These are phyloP conservation scores for Tylopilus sp. DNA, from an alignment of 768 basidiomycete genomes.

Conservation along the genomic window DNA sequence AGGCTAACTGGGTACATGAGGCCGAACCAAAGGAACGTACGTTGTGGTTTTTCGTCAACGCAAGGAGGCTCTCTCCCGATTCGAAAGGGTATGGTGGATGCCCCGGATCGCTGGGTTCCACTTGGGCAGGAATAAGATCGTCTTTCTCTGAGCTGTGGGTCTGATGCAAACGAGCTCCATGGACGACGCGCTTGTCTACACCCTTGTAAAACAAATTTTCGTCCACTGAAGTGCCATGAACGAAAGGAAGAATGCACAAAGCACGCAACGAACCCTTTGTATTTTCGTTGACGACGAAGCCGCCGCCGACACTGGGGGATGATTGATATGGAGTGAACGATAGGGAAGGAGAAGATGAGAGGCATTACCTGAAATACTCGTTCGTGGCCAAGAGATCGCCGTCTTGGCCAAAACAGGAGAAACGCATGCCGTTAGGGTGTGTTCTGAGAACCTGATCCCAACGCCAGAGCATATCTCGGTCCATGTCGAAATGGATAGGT, in stretches of 20 bases:
- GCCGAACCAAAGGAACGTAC: slow-evolving; percentile 41
- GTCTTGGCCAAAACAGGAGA: slow-evolving; percentile 76
- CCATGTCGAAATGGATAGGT: slow-evolving; percentile 81
- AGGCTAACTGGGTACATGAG: slow-evolving; percentile 1
- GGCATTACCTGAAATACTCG: slow-evolving; percentile 74
- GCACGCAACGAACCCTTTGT: slow-evolving; percentile 60
- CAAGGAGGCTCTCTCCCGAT: slow-evolving; percentile 70
- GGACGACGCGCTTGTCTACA: slow-evolving; percentile 78
- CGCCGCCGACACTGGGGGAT: slow-evolving; percentile 71
- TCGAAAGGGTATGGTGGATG: slow-evolving; percentile 83
- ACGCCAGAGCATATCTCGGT: slow-evolving; percentile 90
- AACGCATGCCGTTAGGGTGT: slow-evolving; percentile 92
- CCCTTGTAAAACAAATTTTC: slow-evolving; percentile 96
- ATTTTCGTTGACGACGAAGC: slow-evolving; percentile 93
- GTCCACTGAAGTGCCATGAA: slow-evolving; percentile 49
- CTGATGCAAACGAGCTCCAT: slow-evolving; percentile 75
- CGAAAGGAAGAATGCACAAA: neutral
- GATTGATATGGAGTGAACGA: neutral
- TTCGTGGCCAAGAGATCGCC: slow-evolving; percentile 91
- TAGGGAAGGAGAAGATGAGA: neutral
- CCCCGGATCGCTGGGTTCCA: slow-evolving; percentile 30
- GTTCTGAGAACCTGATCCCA: slow-evolving; percentile 88
- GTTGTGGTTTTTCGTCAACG: slow-evolving; percentile 76
- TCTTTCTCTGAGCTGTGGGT: slow-evolving; percentile 41
- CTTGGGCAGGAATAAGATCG: slow-evolving; percentile 9